Conservation (phyloP, 257 asterid genomes). For the Primulina eburnea region DNA sequence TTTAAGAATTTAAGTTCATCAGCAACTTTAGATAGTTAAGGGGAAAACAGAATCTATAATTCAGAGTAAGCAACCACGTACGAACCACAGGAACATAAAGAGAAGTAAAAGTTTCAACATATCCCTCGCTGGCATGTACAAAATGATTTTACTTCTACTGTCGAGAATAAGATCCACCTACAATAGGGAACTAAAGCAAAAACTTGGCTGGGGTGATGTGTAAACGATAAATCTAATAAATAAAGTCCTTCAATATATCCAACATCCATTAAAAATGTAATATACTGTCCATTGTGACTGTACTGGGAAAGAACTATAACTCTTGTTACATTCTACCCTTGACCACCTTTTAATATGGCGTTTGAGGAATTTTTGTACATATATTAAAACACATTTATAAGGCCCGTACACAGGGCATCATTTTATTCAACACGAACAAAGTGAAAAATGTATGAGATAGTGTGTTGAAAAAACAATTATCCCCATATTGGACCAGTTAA, state of each 20-base stretch:
- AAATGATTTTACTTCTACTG: not conserved
- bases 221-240: not conserved
- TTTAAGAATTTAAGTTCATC: too few relatives aligned
- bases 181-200: too few relatives aligned
- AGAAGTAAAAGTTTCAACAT: not conserved
- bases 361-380: too few relatives aligned
- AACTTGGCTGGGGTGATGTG: not conserved
- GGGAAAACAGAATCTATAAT: too few relatives aligned
- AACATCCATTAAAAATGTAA: not conserved
- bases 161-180: not conserved
- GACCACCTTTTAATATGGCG: not conserved
- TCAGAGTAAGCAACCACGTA: too few relatives aligned
- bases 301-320: not conserved
- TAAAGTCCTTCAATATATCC: not conserved
- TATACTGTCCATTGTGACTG: not conserved
- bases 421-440: not conserved
- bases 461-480: not conserved
- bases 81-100: not conserved
- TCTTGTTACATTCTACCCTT: conserved; percentile 4
- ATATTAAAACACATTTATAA: not conserved
- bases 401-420: not conserved
- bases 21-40: too few relatives aligned
- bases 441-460: too few relatives aligned
- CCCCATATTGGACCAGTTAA: not conserved
- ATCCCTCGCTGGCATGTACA: not conserved